These are phyloP conservation scores for Dactylorhiza incarnata DNA, from an alignment of 106 monocot species.

Conservation along the genomic window DNA sequence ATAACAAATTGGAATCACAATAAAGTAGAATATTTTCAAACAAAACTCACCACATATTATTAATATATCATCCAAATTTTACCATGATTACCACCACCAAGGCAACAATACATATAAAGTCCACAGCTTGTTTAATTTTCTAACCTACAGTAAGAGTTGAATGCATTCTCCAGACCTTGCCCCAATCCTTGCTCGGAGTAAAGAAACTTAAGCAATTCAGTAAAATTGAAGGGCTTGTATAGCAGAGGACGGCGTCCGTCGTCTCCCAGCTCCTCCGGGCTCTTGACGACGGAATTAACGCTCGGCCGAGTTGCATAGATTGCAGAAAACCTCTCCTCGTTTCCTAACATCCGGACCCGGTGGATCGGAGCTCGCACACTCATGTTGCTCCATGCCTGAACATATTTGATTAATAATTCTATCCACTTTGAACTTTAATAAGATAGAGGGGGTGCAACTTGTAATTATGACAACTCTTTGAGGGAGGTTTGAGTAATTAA, in stretches of 20 bases:
- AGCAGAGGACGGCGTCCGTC: conserved; percentile 22
- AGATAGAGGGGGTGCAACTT: no score
- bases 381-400: conserved; percentile 35
- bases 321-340: conserved; percentile 15
- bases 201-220: conserved; percentile 14
- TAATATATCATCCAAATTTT: no score
- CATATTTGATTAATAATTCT: no score
- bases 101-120: no score
- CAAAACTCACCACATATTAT: no score
- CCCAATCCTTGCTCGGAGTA: conserved; percentile 10
- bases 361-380: conserved; percentile 19
- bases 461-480: no score
- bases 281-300: conserved; percentile 13
- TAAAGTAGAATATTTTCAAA: no score
- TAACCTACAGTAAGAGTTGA: conserved; percentile 20
- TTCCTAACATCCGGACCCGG: conserved; percentile 13
- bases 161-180: background rate
- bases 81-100: no score
- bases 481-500: no score
- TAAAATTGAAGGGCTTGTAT: conserved; percentile 18
- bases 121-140: no score
- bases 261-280: conserved; percentile 27
- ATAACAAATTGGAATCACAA: no score
- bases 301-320: conserved; percentile 15
- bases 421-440: no score